Percentiles rank a stretch among this genome's conserved stretches.
phyloP scores from a whole-genome alignment of 1,284 basidiomycete species.

The Malassezia nana region DNA sequence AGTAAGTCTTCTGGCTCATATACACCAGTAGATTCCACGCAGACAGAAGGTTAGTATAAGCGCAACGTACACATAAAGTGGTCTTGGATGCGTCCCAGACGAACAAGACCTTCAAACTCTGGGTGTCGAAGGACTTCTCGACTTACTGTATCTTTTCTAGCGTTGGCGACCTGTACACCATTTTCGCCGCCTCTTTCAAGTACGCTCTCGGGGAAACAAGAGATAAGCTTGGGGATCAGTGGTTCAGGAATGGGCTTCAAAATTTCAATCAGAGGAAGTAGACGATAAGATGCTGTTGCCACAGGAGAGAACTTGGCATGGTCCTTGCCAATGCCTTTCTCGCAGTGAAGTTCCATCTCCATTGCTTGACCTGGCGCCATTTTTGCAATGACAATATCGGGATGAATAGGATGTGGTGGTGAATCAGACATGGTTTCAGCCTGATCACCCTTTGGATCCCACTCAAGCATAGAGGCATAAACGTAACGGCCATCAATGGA shows the following conservation, averaged over 20 bases:
- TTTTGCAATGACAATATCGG: slow-evolving; percentile 85
- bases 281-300: slow-evolving; percentile 65
- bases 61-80: slow-evolving; percentile 70
- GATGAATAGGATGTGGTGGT: slow-evolving; percentile 64
- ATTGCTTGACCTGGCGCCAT: slow-evolving; percentile 77
- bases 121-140: slow-evolving; percentile 84
- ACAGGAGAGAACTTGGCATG: slow-evolving; percentile 98
- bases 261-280: slow-evolving; percentile 77
- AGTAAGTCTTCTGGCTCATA: slow-evolving; percentile 77
- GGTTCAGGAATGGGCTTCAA: slow-evolving; percentile 60
- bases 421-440: slow-evolving; percentile 50
- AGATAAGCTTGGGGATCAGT: slow-evolving; percentile 63
- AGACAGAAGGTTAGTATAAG: slow-evolving; percentile 52
- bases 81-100: slow-evolving; percentile 76
- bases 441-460: slow-evolving; percentile 82
- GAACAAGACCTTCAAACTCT: slow-evolving; percentile 76
- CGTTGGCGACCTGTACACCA: slow-evolving; percentile 57
- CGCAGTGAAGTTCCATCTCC: slow-evolving; percentile 76
- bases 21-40: slow-evolving; percentile 77
- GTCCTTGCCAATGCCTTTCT: slow-evolving; percentile 89
- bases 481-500: slow-evolving; percentile 56
- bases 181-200: slow-evolving; percentile 60
- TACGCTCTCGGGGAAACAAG: slow-evolving; percentile 82
- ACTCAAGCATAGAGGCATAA: slow-evolving; percentile 67
- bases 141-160: slow-evolving; percentile 77